These are phyloP conservation scores for Vitis vinifera DNA, from an alignment of 164 flowering plant species.

Conservation along the genomic window ASM3070453v1 NC_081809.1:23646001-23646500, in stretches of 20 bases:
- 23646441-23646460: too few species aligned
- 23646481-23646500: slow-evolving; percentile 52
- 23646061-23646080: too few species aligned
- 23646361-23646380: slow-evolving; percentile 75
- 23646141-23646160: not conserved
- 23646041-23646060: too few species aligned
- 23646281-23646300: slow-evolving; percentile 77
- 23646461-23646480: slow-evolving; percentile 7
- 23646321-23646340: slow-evolving; percentile 95
- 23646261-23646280: slow-evolving; percentile 73
- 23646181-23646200: not conserved
- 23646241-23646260: slow-evolving; percentile 83
- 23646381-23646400: slow-evolving; percentile 71
- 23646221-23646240: slow-evolving; percentile 46
- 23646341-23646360: slow-evolving; percentile 84
- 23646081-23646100: too few species aligned
- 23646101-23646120: too few species aligned
- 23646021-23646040: too few species aligned
- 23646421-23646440: not conserved
- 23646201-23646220: not conserved
- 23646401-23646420: slow-evolving; percentile 48
- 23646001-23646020: too few species aligned
- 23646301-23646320: slow-evolving; percentile 73
- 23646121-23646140: too few species aligned
- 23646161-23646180: not conserved